Conservation (phyloP, 139 green algal genomes). For the Coelastrella sp. region DNA sequence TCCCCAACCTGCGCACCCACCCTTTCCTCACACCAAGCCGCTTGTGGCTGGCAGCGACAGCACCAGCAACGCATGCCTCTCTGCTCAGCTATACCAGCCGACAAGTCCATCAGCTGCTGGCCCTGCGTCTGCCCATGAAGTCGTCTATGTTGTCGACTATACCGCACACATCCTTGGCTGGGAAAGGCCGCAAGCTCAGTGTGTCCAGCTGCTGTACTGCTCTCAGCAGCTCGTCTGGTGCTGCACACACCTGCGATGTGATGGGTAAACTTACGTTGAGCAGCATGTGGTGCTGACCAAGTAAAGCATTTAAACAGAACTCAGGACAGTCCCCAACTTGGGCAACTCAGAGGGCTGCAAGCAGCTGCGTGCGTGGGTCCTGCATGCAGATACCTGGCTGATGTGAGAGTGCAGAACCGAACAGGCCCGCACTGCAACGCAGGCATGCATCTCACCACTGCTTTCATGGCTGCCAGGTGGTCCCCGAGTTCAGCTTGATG, state of each 20-base stretch:
- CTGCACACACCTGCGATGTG: conserved; percentile 55
- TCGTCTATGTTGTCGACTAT: conserved; percentile 66
- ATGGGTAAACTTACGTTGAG: not conserved
- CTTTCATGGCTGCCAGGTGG: conserved; percentile 67
- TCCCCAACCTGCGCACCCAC: too few relatives aligned
- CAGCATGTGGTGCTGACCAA: not conserved
- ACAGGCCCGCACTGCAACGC: not conserved
- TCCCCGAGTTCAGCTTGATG: conserved; percentile 84
- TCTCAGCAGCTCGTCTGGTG: conserved; percentile 55
- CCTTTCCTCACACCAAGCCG: too few relatives aligned
- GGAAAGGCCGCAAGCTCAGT: conserved; percentile 60
- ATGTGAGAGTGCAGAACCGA: not conserved
- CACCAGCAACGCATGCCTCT: too few relatives aligned
- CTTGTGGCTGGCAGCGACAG: too few relatives aligned
- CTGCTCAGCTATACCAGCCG: too few relatives aligned
- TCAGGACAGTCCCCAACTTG: not conserved
- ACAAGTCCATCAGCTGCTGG: not conserved
- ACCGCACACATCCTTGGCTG: conserved; percentile 50
- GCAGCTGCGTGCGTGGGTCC: too few relatives aligned
- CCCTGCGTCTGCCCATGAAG: conserved; percentile 44
- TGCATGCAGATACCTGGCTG: too few relatives aligned
- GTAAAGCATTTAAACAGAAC: not conserved
- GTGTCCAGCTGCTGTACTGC: conserved; percentile 58
- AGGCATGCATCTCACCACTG: conserved; percentile 55
- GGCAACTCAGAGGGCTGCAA: too few relatives aligned